Percentiles rank a stretch among this genome's conserved stretches.
These are phyloP conservation scores for Colletotrichum sp. DNA, from an alignment of 2,329 filamentous ascomycete species.

Conservation along the genomic window DNA sequence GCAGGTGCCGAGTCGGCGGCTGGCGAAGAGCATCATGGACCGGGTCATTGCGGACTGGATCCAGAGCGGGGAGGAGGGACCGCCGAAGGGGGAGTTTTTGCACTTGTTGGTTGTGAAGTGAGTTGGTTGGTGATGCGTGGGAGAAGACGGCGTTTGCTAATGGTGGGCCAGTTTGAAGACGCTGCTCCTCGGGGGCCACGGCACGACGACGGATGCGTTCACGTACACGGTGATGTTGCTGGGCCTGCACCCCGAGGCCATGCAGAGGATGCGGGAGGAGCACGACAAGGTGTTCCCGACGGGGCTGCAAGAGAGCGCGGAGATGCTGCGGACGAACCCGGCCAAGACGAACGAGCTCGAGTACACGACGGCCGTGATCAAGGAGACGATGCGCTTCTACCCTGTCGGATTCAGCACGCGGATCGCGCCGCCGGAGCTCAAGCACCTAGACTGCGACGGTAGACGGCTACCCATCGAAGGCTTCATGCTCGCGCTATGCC, in stretches of 20 bases:
- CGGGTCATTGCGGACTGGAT: conserved; percentile 26
- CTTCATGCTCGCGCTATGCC: conserved; percentile 24
- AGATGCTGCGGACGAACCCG: conserved; percentile 42
- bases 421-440: conserved; percentile 29
- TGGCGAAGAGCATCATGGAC: conserved; percentile 26
- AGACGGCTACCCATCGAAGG: conserved; percentile 38
- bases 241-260: conserved; percentile 21
- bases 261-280: conserved; percentile 25
- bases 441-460: conserved; percentile 41
- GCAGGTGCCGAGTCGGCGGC: conserved; percentile 3
- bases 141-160: not conserved
- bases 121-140: not conserved
- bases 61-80: not conserved
- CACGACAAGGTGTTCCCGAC: conserved; percentile 28
- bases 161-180: conserved; percentile 23
- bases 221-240: conserved; percentile 24
- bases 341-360: conserved; percentile 52
- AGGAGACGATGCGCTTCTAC: conserved; percentile 58
- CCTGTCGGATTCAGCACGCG: conserved; percentile 51
- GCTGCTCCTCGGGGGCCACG: conserved; percentile 28
- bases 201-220: conserved; percentile 25
- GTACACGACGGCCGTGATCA: conserved; percentile 57
- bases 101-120: conserved; percentile 15
- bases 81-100: conserved; percentile 17
- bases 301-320: conserved; percentile 34